A percentile compares a stretch with the other conserved stretches of the same genome.
Evolutionary conservation across 2,329 filamentous ascomycete species (phyloP).

Genomic region (Fonsecaea multimorphosa): DNA sequence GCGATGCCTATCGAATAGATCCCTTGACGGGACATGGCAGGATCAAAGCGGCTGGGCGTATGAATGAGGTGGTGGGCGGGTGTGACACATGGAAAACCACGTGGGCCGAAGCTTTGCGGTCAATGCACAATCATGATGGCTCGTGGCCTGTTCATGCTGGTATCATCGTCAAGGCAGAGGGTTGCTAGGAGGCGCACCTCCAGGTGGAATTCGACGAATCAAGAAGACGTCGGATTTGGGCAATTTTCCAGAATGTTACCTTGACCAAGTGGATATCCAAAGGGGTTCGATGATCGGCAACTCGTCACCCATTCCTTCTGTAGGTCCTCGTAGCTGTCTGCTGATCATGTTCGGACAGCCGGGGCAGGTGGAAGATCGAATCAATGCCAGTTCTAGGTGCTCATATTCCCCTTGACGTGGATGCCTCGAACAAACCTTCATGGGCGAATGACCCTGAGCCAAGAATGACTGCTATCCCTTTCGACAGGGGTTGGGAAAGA

Average conservation of each 20-base stretch:
- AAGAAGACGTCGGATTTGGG: constrained; percentile 9
- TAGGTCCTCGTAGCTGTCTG: neutral
- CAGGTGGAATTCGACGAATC: constrained; percentile 1
- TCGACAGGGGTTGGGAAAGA: neutral
- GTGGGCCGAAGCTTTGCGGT: constrained; percentile 11
- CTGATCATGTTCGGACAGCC: neutral
- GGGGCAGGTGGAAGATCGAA: neutral
- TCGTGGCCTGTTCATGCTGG: neutral
- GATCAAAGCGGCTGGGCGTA: neutral
- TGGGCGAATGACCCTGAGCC: neutral
- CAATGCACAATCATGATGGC: neutral
- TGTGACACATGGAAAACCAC: constrained; percentile 15
- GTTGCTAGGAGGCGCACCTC: neutral
- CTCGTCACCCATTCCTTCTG: neutral
- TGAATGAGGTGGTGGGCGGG: neutral
- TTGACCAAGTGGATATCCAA: constrained; percentile 1
- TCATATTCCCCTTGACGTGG: neutral
- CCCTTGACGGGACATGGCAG: neutral
- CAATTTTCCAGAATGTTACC: constrained; percentile 32
- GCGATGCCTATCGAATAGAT: neutral
- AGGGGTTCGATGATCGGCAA: neutral
- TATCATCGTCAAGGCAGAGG: neutral
- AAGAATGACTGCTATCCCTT: neutral
- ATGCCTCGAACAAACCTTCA: neutral
- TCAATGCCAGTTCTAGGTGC: neutral